Evolutionary conservation across 192 early-diverging fungal species (phyloP).

Genomic region (Spizellomyces punctatus): DNA sequence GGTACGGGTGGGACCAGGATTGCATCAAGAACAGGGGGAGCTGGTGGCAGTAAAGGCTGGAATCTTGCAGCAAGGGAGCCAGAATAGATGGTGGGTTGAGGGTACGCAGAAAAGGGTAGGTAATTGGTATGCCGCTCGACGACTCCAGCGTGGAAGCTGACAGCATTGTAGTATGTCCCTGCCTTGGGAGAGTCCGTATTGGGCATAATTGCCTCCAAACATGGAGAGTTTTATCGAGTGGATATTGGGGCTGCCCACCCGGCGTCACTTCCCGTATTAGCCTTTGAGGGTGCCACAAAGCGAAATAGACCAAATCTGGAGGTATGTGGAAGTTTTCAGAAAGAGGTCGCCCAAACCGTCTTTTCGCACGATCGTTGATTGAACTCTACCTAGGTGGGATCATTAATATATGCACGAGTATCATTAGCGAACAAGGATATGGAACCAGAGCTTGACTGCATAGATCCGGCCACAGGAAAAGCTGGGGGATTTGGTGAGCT

Average conservation of each 20-base stretch:
- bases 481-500: slow-evolving; percentile 92
- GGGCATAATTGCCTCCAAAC: slow-evolving; percentile 68
- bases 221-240: slow-evolving; percentile 80
- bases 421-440: slow-evolving; percentile 90
- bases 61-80: slow-evolving; percentile 53
- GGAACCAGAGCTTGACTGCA: slow-evolving; percentile 96
- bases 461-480: slow-evolving; percentile 76
- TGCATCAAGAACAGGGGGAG: slow-evolving; percentile 66
- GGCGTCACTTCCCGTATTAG: slow-evolving; percentile 74
- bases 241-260: slow-evolving; percentile 93
- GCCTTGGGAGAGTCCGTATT: slow-evolving; percentile 84
- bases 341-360: background rate
- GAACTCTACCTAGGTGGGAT: slow-evolving; percentile 53
- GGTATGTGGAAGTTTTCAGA: slow-evolving; percentile 31
- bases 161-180: slow-evolving; percentile 75
- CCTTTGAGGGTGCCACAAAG: slow-evolving; percentile 95
- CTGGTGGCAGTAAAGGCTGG: slow-evolving; percentile 76
- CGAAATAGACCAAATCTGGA: slow-evolving; percentile 84
- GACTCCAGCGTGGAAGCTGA: no score
- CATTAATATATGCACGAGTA: slow-evolving; percentile 83
- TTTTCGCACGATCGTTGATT: background rate
- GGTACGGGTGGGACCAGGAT: slow-evolving; percentile 80
- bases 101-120: slow-evolving; percentile 76
- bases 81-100: slow-evolving; percentile 78
- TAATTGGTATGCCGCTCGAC: background rate